Percentiles rank a stretch among this genome's conserved stretches.
Evolutionary conservation across 2,329 filamentous ascomycete species (phyloP).

Genomic region (Curvularia sp.): DNA sequence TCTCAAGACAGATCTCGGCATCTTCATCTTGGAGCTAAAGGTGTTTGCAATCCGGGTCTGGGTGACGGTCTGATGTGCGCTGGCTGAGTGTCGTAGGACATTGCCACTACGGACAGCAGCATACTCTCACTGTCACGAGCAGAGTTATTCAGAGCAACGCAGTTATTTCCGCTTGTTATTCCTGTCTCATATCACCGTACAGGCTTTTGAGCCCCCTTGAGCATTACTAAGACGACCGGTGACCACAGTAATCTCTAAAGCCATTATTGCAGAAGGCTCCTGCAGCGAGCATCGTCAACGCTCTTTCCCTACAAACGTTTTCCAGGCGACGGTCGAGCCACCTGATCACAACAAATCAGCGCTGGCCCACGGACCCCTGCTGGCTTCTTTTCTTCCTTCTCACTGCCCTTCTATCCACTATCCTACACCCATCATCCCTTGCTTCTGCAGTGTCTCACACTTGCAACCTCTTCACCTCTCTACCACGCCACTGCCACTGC

Average conservation of each 20-base stretch:
- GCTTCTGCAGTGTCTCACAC: not conserved
- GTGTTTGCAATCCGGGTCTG: slow-evolving; percentile 3
- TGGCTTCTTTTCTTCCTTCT: slow-evolving; percentile 19
- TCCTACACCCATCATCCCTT: not conserved
- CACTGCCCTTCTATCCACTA: slow-evolving; percentile 12
- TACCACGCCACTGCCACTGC: not conserved
- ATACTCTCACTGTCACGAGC: slow-evolving; percentile 4
- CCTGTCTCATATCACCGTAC: slow-evolving; percentile 6
- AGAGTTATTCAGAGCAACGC: slow-evolving; percentile 3
- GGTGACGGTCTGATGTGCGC: slow-evolving; percentile 2
- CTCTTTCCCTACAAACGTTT: slow-evolving; percentile 17
- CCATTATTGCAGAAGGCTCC: slow-evolving; percentile 28
- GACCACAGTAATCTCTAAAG: slow-evolving; percentile 42
- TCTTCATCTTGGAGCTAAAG: not conserved
- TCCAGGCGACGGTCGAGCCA: slow-evolving; percentile 23
- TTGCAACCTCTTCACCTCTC: not conserved
- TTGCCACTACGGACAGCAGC: slow-evolving; percentile 9
- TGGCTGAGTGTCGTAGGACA: slow-evolving; percentile 1
- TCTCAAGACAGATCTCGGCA: slow-evolving; percentile 5
- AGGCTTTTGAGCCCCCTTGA: slow-evolving; percentile 7
- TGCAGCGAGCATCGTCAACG: slow-evolving; percentile 25
- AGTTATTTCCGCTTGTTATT: slow-evolving; percentile 8
- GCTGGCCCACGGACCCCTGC: slow-evolving; percentile 18
- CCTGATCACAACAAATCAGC: slow-evolving; percentile 23
- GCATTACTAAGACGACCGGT: slow-evolving; percentile 30